Base-by-base conservation (phyloP, 2,329 filamentous ascomycete genomes). In the Alternaria tenuissima region DNA sequence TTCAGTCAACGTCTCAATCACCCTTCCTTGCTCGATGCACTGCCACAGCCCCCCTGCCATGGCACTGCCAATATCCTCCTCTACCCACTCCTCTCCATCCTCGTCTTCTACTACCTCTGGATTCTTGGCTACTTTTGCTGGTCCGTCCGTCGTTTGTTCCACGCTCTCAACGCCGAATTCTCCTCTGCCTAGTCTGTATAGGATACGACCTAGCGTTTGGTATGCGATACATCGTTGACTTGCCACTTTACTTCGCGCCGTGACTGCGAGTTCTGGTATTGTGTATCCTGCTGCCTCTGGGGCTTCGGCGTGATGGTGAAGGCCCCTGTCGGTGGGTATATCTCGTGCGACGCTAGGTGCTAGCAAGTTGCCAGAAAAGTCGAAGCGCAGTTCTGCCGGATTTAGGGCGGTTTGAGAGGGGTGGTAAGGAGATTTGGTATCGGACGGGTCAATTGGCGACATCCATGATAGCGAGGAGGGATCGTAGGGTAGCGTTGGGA, bases 221-320 rank as follows among this genome's bases (percentile, higher is more conserved):
- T 93, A 97, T 0, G 95, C 93, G 63, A 98, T 86, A 73, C 95
- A 97, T 11, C 94, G 83, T 81, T 99, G 95, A 0, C 91, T 90
- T 0, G 95, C 88, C 20, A 97, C 92, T 0, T 89, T 88, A 56
- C 92, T 96, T 34, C 94, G 86, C 5, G 92, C 89, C 2, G 97
- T 85, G 32, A 90, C 87, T 1, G 93, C 89, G 1, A 99, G 84
- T 78, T 99, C 95, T 0, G 89, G 88, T 30, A 99, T 87, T 0
- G 95, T 98, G 79, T 99, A 99, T 0, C 95, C 95, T 0, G 95
- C 95, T 1, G 94, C 92, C 78, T 96, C 93, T 16, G 95, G 95
- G 1, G 94, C 94, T 59, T 94, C 88, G 64, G 91, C 93, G 77
- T 99, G 95, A 78, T 99, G 94, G 78, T 99, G 95, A 14, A 99